phyloP scores from a whole-genome alignment of 169 alveolate genomes.

The Babesia bigemina region DNA sequence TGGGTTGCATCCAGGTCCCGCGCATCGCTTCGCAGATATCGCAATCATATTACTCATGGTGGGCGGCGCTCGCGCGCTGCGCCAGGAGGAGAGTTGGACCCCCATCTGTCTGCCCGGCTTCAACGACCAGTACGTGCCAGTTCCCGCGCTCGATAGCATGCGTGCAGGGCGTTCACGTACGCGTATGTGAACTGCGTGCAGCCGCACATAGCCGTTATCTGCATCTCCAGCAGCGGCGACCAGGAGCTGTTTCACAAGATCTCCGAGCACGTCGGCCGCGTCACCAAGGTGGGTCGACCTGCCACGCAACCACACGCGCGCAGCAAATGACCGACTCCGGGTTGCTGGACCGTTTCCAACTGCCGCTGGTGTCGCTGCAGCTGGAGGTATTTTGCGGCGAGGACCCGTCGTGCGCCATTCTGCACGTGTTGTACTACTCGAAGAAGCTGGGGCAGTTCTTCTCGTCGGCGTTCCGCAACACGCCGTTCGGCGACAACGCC shows the following conservation, averaged over 20 bases:
- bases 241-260: slow-evolving; percentile 62
- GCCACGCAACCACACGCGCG: neutral
- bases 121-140: slow-evolving; percentile 60
- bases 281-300: neutral
- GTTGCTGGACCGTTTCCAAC: slow-evolving; percentile 39
- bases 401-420: slow-evolving; percentile 35
- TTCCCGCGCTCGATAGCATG: neutral
- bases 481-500: slow-evolving; percentile 34
- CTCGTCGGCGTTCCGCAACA: slow-evolving; percentile 55
- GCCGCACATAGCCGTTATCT: slow-evolving; percentile 62
- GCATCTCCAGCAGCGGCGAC: slow-evolving; percentile 66
- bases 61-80: slow-evolving; percentile 80
- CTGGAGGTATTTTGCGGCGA: slow-evolving; percentile 59
- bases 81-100: slow-evolving; percentile 88
- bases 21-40: slow-evolving; percentile 74
- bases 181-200: slow-evolving; percentile 61
- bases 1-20: too few relatives aligned
- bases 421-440: slow-evolving; percentile 58
- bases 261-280: slow-evolving; percentile 52
- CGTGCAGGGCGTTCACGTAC: slow-evolving; percentile 66
- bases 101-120: slow-evolving; percentile 87
- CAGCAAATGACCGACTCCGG: slow-evolving; percentile 56
- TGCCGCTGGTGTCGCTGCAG: slow-evolving; percentile 54
- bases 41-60: slow-evolving; percentile 84
- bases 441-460: slow-evolving; percentile 61